Evolutionary conservation across 1,284 basidiomycete genomes (phyloP).

Genomic region (Microbotryum violaceum): DNA sequence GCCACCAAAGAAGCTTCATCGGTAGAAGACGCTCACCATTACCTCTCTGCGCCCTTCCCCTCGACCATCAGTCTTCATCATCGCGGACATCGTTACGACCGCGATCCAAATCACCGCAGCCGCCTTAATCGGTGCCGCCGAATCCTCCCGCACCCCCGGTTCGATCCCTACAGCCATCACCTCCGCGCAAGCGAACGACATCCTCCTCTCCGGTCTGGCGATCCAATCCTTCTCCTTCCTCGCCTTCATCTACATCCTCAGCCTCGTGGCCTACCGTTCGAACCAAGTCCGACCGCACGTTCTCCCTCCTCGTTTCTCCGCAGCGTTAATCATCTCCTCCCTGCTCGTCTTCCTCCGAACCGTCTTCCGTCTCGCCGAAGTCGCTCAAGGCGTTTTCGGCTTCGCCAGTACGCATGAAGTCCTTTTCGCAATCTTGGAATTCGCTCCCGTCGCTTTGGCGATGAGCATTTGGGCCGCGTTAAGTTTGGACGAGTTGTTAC

Average conservation of each 20-base stretch:
- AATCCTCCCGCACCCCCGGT: constrained; percentile 31
- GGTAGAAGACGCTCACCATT: too few relatives aligned
- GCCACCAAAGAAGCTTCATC: too few relatives aligned
- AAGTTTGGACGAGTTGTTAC: constrained; percentile 18
- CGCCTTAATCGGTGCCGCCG: constrained; percentile 44
- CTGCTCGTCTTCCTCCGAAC: constrained; percentile 42
- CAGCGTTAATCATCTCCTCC: constrained; percentile 32
- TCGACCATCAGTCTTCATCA: constrained; percentile 36
- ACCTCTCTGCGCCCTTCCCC: not conserved
- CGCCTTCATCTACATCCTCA: too few relatives aligned
- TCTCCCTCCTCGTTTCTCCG: too few relatives aligned
- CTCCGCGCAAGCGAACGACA: constrained; percentile 42
- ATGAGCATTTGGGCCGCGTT: constrained; percentile 37
- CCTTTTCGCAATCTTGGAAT: constrained; percentile 43
- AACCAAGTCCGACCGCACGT: too few relatives aligned
- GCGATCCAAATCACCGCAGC: constrained; percentile 44
- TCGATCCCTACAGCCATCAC: constrained; percentile 32
- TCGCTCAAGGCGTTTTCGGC: constrained; percentile 39
- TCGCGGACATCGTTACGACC: constrained; percentile 41
- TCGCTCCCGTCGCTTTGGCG: constrained; percentile 42
- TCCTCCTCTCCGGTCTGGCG: constrained; percentile 43
- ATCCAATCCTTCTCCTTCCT: constrained; percentile 31
- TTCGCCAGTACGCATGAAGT: constrained; percentile 38
- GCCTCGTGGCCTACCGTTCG: too few relatives aligned
- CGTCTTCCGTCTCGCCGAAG: constrained; percentile 44